Evolutionary conservation across 2,329 filamentous ascomycete genomes (phyloP).

Genomic region (Penicillium sp.): DNA sequence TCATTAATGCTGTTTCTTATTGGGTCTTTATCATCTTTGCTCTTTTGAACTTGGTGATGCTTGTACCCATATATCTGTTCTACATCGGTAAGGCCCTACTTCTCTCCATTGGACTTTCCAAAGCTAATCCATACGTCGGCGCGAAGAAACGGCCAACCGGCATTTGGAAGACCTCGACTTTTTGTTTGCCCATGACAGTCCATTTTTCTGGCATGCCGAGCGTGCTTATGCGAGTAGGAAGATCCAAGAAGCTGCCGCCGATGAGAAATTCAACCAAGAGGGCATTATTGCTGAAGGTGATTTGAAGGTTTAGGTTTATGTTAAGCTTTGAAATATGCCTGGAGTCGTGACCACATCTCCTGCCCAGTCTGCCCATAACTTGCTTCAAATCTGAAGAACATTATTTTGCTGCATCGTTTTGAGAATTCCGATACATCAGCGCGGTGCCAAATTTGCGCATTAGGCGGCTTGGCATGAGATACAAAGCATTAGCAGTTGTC

Average conservation of each 20-base stretch:
- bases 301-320: background rate
- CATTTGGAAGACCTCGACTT: background rate
- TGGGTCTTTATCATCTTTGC: conserved; percentile 1
- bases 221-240: background rate
- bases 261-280: background rate
- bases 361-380: too few relatives aligned
- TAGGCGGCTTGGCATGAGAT: too few relatives aligned
- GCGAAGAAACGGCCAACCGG: background rate
- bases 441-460: too few relatives aligned
- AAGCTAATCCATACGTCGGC: background rate
- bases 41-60: background rate
- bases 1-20: background rate
- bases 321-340: too few relatives aligned
- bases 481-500: too few relatives aligned
- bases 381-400: too few relatives aligned
- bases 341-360: too few relatives aligned
- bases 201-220: background rate
- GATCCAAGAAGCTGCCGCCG: background rate
- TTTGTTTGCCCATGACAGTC: background rate
- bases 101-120: background rate
- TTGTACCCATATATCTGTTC: background rate
- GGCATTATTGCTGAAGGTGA: background rate
- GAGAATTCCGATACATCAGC: too few relatives aligned
- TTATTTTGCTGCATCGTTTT: too few relatives aligned
- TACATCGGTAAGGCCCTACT: background rate